Base-by-base conservation (phyloP, 1,284 basidiomycete genomes). In the Cystobasidiaceae sp. region DNA sequence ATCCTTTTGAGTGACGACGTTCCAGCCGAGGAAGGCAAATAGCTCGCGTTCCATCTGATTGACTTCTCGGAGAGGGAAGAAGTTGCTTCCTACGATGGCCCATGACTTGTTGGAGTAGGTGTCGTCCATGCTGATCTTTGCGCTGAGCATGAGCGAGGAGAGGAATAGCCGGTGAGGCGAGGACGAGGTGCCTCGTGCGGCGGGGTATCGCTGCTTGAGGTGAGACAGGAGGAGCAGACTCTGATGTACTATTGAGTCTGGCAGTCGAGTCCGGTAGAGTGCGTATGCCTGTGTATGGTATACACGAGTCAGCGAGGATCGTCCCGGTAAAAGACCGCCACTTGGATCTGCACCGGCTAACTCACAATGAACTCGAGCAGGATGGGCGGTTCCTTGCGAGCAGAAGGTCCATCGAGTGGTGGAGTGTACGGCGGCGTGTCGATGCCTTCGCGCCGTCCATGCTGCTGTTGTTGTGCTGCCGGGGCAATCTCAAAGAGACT, bases 31-130 rank as follows among this genome's bases (percentile, higher is more conserved):
- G 74, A 93, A 93, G 28, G 84, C 86, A 75, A 90, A 93, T 86
- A 94, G 91, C 76, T 94, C 90, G 5, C 90, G 79, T 78, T 93
- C 90, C 91, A 94, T 93, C 81, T 93, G 91, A 77, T 96, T 94
- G 73, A 94, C 87, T 81, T 96, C 92, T 44, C 88, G 83, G 2
- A 94, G 78, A 1, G 85, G 85, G 73, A 93, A 94, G 86, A 93
- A 88, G 56, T 86, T 87, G 76, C 94, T 91, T 0, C 89, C 91
- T 50, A 96, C 92, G 54, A 96, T 89, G 21, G 86, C 85, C 92
- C 92, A 96, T 0, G 89, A 92, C 78, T 93, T 92, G 84, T 96
- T 96, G 17, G 89, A 92, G 75, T 93, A 94, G 0, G 92, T 96
- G 76, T 97, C 91, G 80, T 96, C 92, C 78, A 71, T 70, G 51